Evolutionary conservation across 805 yeast genomes (phyloP), one percentile per base, ranked within the genome.

Genomic region (Candida saitoana): DNA sequence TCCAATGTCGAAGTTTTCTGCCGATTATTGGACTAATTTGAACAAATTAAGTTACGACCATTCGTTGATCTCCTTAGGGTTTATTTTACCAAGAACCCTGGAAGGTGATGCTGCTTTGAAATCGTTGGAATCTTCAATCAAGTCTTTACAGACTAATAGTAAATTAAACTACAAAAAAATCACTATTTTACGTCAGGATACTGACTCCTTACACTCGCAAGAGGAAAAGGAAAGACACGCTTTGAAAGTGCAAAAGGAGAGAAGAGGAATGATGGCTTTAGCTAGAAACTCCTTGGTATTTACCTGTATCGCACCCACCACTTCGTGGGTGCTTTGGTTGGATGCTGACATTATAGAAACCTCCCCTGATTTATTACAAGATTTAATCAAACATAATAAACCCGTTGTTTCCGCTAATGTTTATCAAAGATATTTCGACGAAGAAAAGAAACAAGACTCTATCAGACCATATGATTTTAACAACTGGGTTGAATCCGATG

Each of bases 311-410:
- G 85, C 89, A 3, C 95, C 97, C 16, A 78, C 84, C 51, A 89
- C 95, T 2, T 80, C 95, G 17, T 93, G 99, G 99, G 85, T 91
- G 15, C 69, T 93, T 39, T 93, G 99, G 99, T 70, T 93, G 51
- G 99, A 93, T 63, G 83, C 96, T 2, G 99, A 93, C 64, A 83
- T 93, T 34, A 76, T 90, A 25, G 99, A 93, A 64, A 79, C 96
- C 4, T 96, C 96, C 14, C 65, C 76, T 11, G 79, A 85, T 14
- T 67, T 93, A 54, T 77, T 93, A 48, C 95, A 93, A 67, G 98
- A 91, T 59, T 66, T 93, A 75, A 81, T 91, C 14, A 57, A 73
- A 8, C 96, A 89, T 63, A 79, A 91, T 62, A 87, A 84, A 61
- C 88, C 96, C 3, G 85, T 93, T 8, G 63, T 93, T 20, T 84